These are phyloP conservation scores for Venturia aucupariae DNA, from an alignment of 2,329 filamentous ascomycete genomes.

Conservation along the genomic window DNA sequence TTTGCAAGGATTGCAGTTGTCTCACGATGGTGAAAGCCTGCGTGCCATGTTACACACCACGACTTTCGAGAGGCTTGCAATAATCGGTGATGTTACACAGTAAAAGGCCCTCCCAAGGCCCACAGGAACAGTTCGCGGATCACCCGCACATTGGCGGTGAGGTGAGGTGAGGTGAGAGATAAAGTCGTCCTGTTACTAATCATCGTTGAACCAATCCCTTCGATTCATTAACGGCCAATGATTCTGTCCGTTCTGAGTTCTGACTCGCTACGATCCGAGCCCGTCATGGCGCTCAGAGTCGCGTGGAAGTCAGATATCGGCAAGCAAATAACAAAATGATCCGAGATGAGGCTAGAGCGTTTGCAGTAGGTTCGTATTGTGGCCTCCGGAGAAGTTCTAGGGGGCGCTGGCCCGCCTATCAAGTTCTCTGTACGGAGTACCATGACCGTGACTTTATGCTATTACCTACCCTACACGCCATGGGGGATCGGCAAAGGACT, in stretches of 20 bases:
- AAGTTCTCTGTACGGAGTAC: too few species aligned
- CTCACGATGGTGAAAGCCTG: too few species aligned
- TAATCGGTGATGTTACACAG: background rate
- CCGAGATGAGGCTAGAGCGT: background rate
- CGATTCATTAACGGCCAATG: background rate
- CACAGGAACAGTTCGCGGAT: background rate
- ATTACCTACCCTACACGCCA: too few species aligned
- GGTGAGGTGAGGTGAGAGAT: too few species aligned
- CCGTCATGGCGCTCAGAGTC: background rate
- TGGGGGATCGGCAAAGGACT: background rate
- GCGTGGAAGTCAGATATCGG: background rate
- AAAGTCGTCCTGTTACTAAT: too few species aligned
- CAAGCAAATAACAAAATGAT: background rate
- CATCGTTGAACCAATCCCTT: too few species aligned
- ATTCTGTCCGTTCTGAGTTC: background rate
- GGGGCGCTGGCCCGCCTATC: background rate
- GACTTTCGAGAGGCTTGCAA: background rate
- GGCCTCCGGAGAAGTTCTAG: background rate
- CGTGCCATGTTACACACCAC: background rate
- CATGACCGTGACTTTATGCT: too few species aligned
- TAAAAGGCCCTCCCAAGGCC: background rate
- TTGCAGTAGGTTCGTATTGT: background rate
- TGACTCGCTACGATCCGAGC: background rate
- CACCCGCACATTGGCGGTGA: slow-evolving; percentile 1
- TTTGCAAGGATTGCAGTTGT: background rate